phyloP scores from a whole-genome alignment of 345 rosid species.

The Melaleuca alternifolia region DNA sequence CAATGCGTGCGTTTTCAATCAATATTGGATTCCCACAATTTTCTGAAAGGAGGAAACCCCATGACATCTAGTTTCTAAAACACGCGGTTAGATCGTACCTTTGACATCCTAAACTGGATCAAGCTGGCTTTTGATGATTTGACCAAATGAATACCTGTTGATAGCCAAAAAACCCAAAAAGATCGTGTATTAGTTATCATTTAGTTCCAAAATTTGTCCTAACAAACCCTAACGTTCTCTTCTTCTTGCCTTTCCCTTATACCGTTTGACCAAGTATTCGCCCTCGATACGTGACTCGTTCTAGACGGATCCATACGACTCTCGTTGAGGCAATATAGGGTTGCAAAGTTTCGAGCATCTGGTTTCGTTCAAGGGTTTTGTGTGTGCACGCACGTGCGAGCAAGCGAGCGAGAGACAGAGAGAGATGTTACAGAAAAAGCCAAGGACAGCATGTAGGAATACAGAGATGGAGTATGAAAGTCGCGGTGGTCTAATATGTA shows the following conservation, averaged over 20 bases:
- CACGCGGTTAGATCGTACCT: background rate
- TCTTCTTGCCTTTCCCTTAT: background rate
- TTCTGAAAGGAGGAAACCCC: background rate
- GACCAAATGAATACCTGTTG: background rate
- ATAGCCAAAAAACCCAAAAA: background rate
- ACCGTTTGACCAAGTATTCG: background rate
- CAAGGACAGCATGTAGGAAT: background rate
- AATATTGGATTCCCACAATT: background rate
- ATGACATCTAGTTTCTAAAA: background rate
- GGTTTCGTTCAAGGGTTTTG: background rate
- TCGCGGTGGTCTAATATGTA: background rate
- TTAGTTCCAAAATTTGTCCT: background rate
- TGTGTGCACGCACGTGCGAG: rapidly evolving
- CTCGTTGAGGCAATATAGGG: background rate
- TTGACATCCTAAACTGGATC: background rate
- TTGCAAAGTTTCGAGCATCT: background rate
- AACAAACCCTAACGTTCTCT: background rate
- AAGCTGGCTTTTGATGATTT: background rate
- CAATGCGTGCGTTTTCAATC: rapidly evolving
- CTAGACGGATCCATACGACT: background rate
- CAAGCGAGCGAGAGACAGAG: background rate
- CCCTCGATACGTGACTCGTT: background rate
- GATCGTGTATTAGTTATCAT: background rate
- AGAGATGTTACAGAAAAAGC: background rate
- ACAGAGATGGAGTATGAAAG: background rate